phyloP scores from a whole-genome alignment of 768 basidiomycete species.

The Gelatoporia subvermispora region DNA sequence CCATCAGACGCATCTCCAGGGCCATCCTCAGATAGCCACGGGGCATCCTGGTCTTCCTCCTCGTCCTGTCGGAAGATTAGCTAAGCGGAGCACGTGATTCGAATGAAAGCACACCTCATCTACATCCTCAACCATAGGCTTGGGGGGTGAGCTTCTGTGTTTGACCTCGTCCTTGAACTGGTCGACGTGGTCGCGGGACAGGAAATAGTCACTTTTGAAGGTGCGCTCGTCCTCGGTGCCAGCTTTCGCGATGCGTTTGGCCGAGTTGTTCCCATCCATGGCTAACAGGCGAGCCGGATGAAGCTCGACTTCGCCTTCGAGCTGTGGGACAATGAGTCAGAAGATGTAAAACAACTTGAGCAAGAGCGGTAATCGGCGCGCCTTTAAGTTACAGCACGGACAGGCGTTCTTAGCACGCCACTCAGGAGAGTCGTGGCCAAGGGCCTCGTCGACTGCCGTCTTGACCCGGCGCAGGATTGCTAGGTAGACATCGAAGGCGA shows the following conservation, averaged over 20 bases:
- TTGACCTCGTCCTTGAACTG: slow-evolving; percentile 27
- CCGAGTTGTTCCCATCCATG: slow-evolving; percentile 15
- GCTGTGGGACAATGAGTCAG: slow-evolving; percentile 7
- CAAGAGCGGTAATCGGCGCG: neutral
- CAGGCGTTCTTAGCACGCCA: slow-evolving; percentile 30
- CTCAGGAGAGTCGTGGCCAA: slow-evolving; percentile 22
- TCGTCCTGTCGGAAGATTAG: neutral
- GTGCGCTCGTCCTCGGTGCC: slow-evolving; percentile 15
- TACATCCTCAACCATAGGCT: too few species aligned
- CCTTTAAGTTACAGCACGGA: neutral
- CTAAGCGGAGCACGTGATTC: too few species aligned
- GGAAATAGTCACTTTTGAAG: slow-evolving; percentile 23
- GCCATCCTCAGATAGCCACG: slow-evolving; percentile 4
- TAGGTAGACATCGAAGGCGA: slow-evolving; percentile 33
- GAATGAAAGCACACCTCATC: too few species aligned
- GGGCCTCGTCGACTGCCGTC: slow-evolving; percentile 10
- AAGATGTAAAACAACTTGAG: neutral
- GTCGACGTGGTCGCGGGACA: slow-evolving; percentile 23
- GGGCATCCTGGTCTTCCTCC: neutral
- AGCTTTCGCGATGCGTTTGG: slow-evolving; percentile 20
- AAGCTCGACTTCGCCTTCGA: slow-evolving; percentile 25
- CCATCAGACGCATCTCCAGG: slow-evolving; percentile 14
- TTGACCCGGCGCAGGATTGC: slow-evolving; percentile 17
- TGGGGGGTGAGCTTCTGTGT: neutral
- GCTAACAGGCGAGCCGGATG: slow-evolving; percentile 1